A percentile compares a stretch with the other conserved stretches of the same genome.
Evolutionary conservation across 345 rosid genomes (phyloP).

Genomic region (Bretschneidera sinensis): DNA sequence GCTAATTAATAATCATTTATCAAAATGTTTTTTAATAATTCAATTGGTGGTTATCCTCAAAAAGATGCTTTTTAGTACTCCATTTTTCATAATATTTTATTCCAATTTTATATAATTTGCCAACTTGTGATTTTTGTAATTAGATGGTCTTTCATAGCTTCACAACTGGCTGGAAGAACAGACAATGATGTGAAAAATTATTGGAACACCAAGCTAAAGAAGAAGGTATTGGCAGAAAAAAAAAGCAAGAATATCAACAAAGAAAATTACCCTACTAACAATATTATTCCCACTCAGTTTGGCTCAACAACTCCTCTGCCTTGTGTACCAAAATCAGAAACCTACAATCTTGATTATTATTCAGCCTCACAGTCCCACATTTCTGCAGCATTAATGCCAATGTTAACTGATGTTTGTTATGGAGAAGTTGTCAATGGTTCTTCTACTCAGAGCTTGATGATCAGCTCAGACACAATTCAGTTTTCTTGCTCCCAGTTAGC

Average conservation of each 20-base stretch:
- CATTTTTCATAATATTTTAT: not conserved
- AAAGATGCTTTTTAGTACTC: not conserved
- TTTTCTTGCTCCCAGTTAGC: constrained; percentile 14
- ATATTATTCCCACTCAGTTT: not conserved
- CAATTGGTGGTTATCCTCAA: too few species aligned
- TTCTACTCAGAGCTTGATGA: constrained; percentile 3
- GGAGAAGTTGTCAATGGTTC: constrained; percentile 3
- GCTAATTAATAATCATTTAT: not conserved
- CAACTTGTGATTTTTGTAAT: constrained; percentile 13
- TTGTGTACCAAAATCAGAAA: constrained; percentile 16
- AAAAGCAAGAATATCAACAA: constrained; percentile 5
- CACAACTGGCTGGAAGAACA: constrained; percentile 54
- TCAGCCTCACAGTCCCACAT: constrained; percentile 17
- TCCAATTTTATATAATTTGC: not conserved
- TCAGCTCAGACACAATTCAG: constrained; percentile 11
- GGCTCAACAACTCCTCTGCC: constrained; percentile 7
- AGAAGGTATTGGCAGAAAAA: constrained; percentile 36
- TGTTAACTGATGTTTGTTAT: constrained; percentile 9
- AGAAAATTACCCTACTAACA: not conserved
- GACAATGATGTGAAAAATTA: constrained; percentile 63
- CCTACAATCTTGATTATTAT: not conserved
- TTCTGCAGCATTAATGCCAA: constrained; percentile 14
- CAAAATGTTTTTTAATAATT: not conserved
- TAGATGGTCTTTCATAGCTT: constrained; percentile 65
- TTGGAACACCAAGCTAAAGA: constrained; percentile 64